Evolutionary conservation across 768 basidiomycete species (phyloP), one percentile per base, ranked within the genome.

Genomic region (Suillus lakei): DNA sequence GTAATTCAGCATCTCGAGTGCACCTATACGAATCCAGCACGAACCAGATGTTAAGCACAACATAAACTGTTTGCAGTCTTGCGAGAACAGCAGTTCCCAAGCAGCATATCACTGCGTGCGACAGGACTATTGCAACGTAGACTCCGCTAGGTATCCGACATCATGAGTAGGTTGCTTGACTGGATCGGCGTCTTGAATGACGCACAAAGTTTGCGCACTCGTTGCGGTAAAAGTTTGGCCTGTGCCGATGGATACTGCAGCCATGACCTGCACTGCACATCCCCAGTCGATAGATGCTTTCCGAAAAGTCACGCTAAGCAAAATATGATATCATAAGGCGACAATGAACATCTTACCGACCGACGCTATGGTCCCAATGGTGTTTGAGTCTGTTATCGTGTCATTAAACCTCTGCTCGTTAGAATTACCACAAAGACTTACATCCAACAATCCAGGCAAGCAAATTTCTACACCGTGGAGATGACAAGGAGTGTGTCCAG

Each of bases 381-480:
- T 88, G 64, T 88, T 88, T 46, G 84, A 72, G 61, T 84, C 82
- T 84, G 56, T 56, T 4, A 32, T 12, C 18, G 43, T 43, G 8
- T 39, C 30, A 62, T 38, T 64, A 41, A 60, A 50, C 18, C 26
- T 30, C 16, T 26, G 60, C 63, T 39, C 28, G 36, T 13, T 12
- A 13, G 6, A 34, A 59, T 5, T 15, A 8, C 36, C 0, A 32
- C 13, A 21, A 44, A 1, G 26, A 77, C 85, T 13, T 68, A 90
- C 88, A 90, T 39, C 89, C 90, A 3, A 91, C 89, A 39, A 90
- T 80, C 89, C 89, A 91, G 9, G 85, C 83, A 21, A 90, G 82
- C 8, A 91, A 74, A 64, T 86, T 86, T 26, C 85, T 78, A 75
- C 83, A 90, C 39, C 83, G 74, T 9, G 85, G 85, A 6, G 86